Evolutionary conservation across 2,329 filamentous ascomycete species (phyloP).

Genomic region (Aspergillus chevalieri): DNA sequence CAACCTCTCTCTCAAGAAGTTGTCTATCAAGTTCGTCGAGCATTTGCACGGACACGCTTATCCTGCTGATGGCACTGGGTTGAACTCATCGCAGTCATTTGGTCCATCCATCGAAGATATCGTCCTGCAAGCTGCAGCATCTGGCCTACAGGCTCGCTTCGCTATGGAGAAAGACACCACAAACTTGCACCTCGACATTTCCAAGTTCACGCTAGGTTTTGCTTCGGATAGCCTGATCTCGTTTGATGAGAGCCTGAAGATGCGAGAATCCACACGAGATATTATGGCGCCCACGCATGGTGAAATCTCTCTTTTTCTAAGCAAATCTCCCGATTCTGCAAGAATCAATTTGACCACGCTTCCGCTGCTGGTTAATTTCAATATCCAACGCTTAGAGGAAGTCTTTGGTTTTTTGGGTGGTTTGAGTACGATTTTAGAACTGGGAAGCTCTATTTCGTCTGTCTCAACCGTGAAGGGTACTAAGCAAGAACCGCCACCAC

Average conservation of each 20-base stretch:
- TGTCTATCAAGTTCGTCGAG: conserved; percentile 34
- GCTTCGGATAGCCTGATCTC: conserved; percentile 46
- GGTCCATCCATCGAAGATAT: conserved; percentile 24
- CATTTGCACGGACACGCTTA: conserved; percentile 27
- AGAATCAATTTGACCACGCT: conserved; percentile 64
- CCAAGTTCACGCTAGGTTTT: conserved; percentile 44
- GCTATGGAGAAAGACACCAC: conserved; percentile 14
- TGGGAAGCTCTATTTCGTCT: conserved; percentile 77
- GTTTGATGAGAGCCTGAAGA: conserved; percentile 44
- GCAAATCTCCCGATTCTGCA: conserved; percentile 22
- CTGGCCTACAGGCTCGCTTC: conserved; percentile 21
- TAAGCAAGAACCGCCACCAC: conserved; percentile 16
- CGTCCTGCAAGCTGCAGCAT: conserved; percentile 25
- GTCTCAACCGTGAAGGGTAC: conserved; percentile 50
- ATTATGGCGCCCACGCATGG: conserved; percentile 28
- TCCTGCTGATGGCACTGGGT: conserved; percentile 9
- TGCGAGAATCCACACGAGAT: conserved; percentile 42
- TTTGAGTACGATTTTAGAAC: conserved; percentile 80
- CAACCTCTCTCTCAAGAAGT: conserved; percentile 21
- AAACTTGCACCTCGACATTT: conserved; percentile 26
- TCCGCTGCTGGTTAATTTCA: conserved; percentile 68
- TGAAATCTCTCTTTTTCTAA: conserved; percentile 36
- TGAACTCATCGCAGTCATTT: conserved; percentile 12
- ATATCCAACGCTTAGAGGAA: conserved; percentile 76
- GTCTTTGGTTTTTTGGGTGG: conserved; percentile 85